phyloP scores from a whole-genome alignment of 2,329 filamentous ascomycete genomes.

The Uncinocarpus reesii region DNA sequence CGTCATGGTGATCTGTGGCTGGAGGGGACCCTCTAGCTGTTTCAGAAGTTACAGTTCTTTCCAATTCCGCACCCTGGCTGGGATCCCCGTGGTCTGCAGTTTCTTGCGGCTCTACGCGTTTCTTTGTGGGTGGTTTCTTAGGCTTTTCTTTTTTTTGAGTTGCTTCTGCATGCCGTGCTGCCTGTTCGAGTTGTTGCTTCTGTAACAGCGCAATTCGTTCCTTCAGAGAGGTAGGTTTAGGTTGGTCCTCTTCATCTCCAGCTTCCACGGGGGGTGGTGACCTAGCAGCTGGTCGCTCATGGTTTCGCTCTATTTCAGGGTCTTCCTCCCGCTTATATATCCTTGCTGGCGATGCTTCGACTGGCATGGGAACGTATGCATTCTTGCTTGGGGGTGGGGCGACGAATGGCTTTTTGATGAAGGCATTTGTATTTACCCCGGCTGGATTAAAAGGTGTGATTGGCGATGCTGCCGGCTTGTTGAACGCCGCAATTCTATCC shows the following conservation, averaged over 20 bases:
- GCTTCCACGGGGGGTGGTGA: conserved; percentile 30
- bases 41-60: conserved; percentile 27
- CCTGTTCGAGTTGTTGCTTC: conserved; percentile 85
- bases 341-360: conserved; percentile 60
- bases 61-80: conserved; percentile 23
- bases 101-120: conserved; percentile 38
- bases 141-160: conserved; percentile 77
- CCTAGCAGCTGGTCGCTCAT: conserved; percentile 28
- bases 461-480: conserved; percentile 75
- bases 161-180: conserved; percentile 67
- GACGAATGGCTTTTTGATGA: conserved; percentile 95
- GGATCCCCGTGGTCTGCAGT: conserved; percentile 20
- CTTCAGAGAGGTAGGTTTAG: conserved; percentile 86
- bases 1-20: conserved; percentile 24
- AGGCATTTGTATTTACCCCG: conserved; percentile 51
- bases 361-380: conserved; percentile 68
- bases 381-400: conserved; percentile 87
- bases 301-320: conserved; percentile 38
- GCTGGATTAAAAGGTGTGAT: conserved; percentile 81
- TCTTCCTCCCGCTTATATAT: conserved; percentile 83
- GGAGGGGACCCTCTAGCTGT: conserved; percentile 29
- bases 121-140: conserved; percentile 63
- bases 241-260: conserved; percentile 58
- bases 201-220: conserved; percentile 90
- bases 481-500: conserved; percentile 95